Percentiles rank a stretch among this genome's conserved stretches.
Conservation (phyloP, 2,329 filamentous ascomycete genomes). For the Ascochyta koolunga region DNA sequence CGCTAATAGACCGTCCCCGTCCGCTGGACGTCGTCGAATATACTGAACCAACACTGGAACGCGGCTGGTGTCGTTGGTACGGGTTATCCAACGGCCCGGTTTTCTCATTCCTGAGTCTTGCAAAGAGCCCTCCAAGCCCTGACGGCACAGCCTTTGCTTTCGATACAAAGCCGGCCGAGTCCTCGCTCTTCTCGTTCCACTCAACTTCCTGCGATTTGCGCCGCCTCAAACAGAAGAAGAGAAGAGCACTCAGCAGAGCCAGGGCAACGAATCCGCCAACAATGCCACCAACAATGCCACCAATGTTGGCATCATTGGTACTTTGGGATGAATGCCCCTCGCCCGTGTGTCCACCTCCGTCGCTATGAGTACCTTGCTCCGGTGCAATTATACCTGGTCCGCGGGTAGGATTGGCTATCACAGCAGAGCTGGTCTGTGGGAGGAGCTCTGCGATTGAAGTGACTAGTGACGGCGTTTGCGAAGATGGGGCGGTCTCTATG, state of each 20-base stretch:
- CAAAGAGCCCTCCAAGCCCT: constrained; percentile 29
- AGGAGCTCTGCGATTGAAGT: constrained; percentile 20
- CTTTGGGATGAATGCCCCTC: constrained; percentile 4
- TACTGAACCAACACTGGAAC: constrained; percentile 40
- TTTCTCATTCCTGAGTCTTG: constrained; percentile 38
- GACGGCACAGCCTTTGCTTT: constrained; percentile 32
- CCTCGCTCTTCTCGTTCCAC: constrained; percentile 27
- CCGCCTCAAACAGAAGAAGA: constrained; percentile 44
- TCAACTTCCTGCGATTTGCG: constrained; percentile 33
- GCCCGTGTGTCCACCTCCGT: constrained; percentile 24
- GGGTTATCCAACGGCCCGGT: constrained; percentile 33
- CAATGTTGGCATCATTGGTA: constrained; percentile 25
- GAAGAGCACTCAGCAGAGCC: constrained; percentile 36
- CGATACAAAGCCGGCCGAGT: constrained; percentile 17
- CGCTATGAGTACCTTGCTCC: constrained; percentile 23
- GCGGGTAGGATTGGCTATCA: constrained; percentile 23
- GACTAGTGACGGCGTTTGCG: constrained; percentile 17
- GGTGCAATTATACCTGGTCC: constrained; percentile 39
- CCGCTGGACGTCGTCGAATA: constrained; percentile 37
- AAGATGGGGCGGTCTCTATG: constrained; percentile 13
- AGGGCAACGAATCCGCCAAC: constrained; percentile 43
- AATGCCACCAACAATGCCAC: constrained; percentile 44
- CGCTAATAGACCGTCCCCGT: constrained; percentile 37
- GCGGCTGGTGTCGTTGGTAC: constrained; percentile 38
- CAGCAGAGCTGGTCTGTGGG: constrained; percentile 24